Base-by-base conservation (phyloP, 768 basidiomycete genomes). In the Mrakia gelida region DNA sequence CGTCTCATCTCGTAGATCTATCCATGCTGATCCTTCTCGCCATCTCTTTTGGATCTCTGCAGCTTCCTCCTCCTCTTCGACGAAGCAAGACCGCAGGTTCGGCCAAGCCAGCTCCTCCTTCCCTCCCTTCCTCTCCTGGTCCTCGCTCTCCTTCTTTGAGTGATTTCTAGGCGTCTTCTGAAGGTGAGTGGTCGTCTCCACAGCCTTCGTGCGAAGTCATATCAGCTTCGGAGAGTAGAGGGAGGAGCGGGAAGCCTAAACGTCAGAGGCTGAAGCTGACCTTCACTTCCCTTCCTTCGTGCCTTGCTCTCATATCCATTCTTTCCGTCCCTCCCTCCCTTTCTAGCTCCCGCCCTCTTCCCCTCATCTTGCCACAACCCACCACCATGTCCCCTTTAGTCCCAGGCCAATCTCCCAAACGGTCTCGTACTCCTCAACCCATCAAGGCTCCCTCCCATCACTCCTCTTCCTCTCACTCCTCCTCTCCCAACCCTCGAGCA, bases 341-440 rank as follows among this genome's bases (percentile, higher is more conserved):
- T 2, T 67, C 65, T 21, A 9, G 34, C 65, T 32, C 15, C 34
- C 28, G 18, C 1, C 34, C 65, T 32, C 32, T 41, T n/a, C n/a
- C 62, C 62, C 28, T 34, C 62, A 16, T 18, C 49, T 52, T 52
- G 49, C 49, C 49, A 52, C 65, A 16, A 67, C 1, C 67, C 16
- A 10, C 23, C 34, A 70, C 38, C 23, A 70, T 70, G 67, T 41
- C 67, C 5, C 38, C 67, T 26, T 26, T 11, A 7, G 34, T 41
- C 10, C 21, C 67, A 41, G 26, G 26, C 26, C 67, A 70, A 23
- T 70, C 67, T 15, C 67, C 67, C 41, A 70, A 70, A 16, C 34
- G 67, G 67, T 70, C 67, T 70, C 38, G 67, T 16, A 70, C 67
- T 26, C 67, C 67, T 21, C 67, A 70, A 43, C 67, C 67, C 34